These are phyloP conservation scores for Kluyveromyces siamensis DNA, from an alignment of 805 yeast species.

Conservation along the genomic window DNA sequence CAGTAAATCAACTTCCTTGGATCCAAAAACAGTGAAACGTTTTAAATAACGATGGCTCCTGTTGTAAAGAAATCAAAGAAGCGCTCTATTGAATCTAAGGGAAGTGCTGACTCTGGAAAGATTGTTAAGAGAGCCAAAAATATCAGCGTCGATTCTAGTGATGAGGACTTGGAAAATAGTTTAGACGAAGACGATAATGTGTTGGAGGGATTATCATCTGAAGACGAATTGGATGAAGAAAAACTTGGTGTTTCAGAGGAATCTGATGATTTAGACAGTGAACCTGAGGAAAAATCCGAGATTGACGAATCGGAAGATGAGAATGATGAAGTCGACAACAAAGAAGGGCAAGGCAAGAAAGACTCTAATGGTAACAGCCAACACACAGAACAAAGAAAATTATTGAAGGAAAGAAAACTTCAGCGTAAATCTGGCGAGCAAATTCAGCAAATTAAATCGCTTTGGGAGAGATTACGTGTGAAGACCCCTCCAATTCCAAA, in stretches of 20 bases:
- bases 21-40: not conserved
- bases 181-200: not conserved
- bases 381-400: conserved; percentile 75
- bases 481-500: conserved; percentile 75
- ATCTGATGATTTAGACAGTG: conserved; percentile 23
- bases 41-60: not conserved
- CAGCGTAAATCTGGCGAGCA: conserved; percentile 80
- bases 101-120: not conserved
- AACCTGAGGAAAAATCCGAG: conserved; percentile 17
- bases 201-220: conserved; percentile 7
- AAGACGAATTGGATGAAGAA: conserved; percentile 17
- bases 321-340: conserved; percentile 24
- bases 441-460: conserved; percentile 71
- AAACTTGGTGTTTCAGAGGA: conserved; percentile 18
- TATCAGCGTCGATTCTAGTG: conserved; percentile 26
- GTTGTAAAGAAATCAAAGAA: not conserved
- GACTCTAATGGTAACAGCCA: conserved; percentile 50
- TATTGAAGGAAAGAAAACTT: conserved; percentile 74
- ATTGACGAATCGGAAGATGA: conserved; percentile 24
- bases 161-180: conserved; percentile 14
- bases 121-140: conserved; percentile 3
- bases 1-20: not conserved
- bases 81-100: conserved; percentile 1
- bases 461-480: conserved; percentile 90
- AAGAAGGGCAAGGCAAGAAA: conserved; percentile 26